Evolutionary conservation across 129 eudicot species (phyloP).

Genomic region (Scalesia atractyloides): DNA sequence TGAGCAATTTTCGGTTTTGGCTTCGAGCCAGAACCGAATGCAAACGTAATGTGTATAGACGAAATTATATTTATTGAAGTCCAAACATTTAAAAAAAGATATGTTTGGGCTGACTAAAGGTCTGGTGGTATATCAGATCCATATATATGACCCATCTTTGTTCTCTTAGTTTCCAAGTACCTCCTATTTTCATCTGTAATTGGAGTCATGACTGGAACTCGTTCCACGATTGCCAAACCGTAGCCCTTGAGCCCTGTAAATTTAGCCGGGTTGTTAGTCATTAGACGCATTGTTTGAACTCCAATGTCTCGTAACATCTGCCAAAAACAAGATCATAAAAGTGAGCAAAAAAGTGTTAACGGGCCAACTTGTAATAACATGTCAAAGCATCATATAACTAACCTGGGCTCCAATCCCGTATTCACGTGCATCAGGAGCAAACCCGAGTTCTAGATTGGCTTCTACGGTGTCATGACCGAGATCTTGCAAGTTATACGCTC

Average conservation of each 20-base stretch:
- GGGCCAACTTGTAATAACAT: background rate
- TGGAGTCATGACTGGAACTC: constrained; percentile 79
- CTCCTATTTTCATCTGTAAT: constrained; percentile 80
- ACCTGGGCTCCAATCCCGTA: constrained; percentile 99
- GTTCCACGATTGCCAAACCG: constrained; percentile 79
- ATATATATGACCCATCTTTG: constrained; percentile 87
- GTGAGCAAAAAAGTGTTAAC: background rate
- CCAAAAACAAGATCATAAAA: background rate
- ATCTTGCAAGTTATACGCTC: constrained; percentile 89
- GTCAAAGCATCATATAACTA: background rate
- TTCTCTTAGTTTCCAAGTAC: constrained; percentile 78
- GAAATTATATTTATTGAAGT: constrained; percentile 1
- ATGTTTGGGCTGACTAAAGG: constrained; percentile 1
- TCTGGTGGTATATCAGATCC: constrained; percentile 58
- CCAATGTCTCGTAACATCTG: constrained; percentile 87
- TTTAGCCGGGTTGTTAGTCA: constrained; percentile 97
- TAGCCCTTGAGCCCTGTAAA: constrained; percentile 85
- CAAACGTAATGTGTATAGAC: constrained; percentile 10
- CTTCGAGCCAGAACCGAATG: too few relatives aligned
- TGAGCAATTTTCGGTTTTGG: too few relatives aligned
- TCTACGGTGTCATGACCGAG: constrained; percentile 94
- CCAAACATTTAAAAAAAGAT: constrained; percentile 3
- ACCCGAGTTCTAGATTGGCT: constrained; percentile 90
- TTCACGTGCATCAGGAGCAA: constrained; percentile 91
- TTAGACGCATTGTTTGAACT: constrained; percentile 78